Base-by-base conservation (phyloP, 352 stramenopile genomes). In the Paralagenidium karlingii region DNA sequence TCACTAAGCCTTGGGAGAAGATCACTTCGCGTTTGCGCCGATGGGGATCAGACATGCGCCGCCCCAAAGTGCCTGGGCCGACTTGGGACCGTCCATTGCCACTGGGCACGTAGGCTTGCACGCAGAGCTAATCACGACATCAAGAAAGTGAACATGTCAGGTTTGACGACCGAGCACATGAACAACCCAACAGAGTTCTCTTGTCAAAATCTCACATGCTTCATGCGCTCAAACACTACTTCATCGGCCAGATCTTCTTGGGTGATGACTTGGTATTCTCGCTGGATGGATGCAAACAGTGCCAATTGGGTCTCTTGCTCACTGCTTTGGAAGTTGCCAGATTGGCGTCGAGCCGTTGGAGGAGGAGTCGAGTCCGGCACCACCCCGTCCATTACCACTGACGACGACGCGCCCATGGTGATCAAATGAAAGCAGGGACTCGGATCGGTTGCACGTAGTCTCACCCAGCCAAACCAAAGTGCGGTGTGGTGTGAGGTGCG, bases 201-300 rank as follows among this genome's bases (percentile, higher is more conserved):
- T 12, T 34, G 8, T 9, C 22, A 9, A 38, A 27, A 2, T 24
- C 38, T 16, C 40, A 81, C 64, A 42, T 80, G 61, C 49, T 83
- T 86, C 60, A 86, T 77, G 19, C 63, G 66, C 43, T 86, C 68
- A 38, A 86, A 86, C 37, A 86, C 60, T 29, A 82, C 51, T 49
- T 86, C 68, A 30, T 83, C 68, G 8, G 51, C 53, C 6, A 86
- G 51, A 1, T 74, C 40, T 11, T 76, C 61, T 0, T 45, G 37
- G n/a, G 34, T 39, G 62, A 86, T 81, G 38, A 78, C 64, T 21
- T 73, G 47, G 47, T 83, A 86, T 41, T 85, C 71, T 28, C 53
- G 55, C 25, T 70, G 53, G 34, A 82, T 70, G 26, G 63, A 53
- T 5, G 47, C 54, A 39, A 85, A 85, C 37, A 80, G 53, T 11